A percentile compares a stretch with the other conserved stretches of the same genome.
These are phyloP conservation scores for Marsdenia floribunda DNA, from an alignment of 257 asterid genomes.

Conservation along the genomic window DNA sequence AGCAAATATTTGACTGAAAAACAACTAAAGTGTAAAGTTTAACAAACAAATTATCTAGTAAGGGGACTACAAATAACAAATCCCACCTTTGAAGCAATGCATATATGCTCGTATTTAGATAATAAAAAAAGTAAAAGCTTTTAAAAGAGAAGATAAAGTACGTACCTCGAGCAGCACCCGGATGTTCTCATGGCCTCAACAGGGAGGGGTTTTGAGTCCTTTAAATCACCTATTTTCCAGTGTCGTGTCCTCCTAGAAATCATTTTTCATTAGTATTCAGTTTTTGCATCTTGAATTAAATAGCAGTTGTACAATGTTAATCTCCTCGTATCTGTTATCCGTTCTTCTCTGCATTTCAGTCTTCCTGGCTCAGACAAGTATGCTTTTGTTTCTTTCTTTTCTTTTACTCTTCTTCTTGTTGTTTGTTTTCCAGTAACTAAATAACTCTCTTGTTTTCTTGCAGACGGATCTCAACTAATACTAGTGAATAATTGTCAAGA, in stretches of 20 bases:
- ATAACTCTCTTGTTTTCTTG: constrained; percentile 10
- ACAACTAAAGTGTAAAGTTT: background rate
- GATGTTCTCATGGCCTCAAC: background rate
- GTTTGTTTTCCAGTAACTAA: background rate
- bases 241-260: background rate
- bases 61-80: constrained; percentile 29
- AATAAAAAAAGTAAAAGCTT: constrained; percentile 16
- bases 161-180: constrained; percentile 7
- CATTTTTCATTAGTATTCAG: background rate
- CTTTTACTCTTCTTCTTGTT: background rate
- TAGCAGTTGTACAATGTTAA: constrained; percentile 30
- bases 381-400: background rate
- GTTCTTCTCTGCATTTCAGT: constrained; percentile 28
- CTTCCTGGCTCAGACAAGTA: constrained; percentile 42
- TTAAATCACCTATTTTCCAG: constrained; percentile 16
- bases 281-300: background rate
- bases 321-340: constrained; percentile 16
- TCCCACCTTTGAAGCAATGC: constrained; percentile 55
- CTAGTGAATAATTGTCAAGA: constrained; percentile 86
- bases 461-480: constrained; percentile 78
- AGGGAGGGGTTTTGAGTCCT: constrained; percentile 10
- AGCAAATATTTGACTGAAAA: background rate
- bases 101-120: constrained; percentile 32
- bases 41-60: background rate
- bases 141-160: constrained; percentile 19